Conservation (phyloP, 257 asterid species). For the Craterostigma plantagineum region DNA sequence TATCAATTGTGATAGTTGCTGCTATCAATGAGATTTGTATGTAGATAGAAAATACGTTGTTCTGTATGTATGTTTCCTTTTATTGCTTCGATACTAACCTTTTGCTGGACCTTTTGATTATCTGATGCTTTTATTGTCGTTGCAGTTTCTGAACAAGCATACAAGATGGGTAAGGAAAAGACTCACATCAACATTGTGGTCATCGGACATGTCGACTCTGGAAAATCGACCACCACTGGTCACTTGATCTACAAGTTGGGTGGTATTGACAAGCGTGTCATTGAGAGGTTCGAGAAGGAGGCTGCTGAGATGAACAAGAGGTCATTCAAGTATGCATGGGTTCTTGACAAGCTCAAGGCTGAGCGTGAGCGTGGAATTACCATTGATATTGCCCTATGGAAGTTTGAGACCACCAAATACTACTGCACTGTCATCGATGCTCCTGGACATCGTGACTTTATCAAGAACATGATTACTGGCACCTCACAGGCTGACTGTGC, state of each 20-base stretch:
- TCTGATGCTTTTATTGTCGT: too few relatives aligned
- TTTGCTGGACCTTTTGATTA: too few relatives aligned
- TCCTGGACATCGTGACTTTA: conserved; percentile 24
- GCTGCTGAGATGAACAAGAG: conserved; percentile 29
- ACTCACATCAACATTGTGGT: conserved; percentile 41
- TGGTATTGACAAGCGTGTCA: conserved; percentile 54
- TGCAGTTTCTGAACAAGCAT: too few relatives aligned
- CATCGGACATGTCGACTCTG: conserved; percentile 56
- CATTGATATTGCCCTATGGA: conserved; percentile 31
- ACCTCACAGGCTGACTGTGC: conserved; percentile 29
- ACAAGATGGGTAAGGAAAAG: conserved; percentile 38
- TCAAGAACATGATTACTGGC: conserved; percentile 28
- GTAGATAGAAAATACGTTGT: too few relatives aligned
- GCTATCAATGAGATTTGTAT: too few relatives aligned
- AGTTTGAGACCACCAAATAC: conserved; percentile 30
- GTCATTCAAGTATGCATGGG: conserved; percentile 28
- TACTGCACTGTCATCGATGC: conserved; percentile 31
- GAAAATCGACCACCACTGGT: conserved; percentile 46
- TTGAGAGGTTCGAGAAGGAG: conserved; percentile 43
- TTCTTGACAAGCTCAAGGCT: conserved; percentile 34
- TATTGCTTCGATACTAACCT: too few relatives aligned
- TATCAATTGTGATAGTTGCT: too few relatives aligned
- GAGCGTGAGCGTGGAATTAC: conserved; percentile 34
- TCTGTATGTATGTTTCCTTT: too few relatives aligned
- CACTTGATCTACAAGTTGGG: conserved; percentile 58